phyloP scores from a whole-genome alignment of 2,329 filamentous ascomycete genomes.

The Pseudogymnoascus sp. region DNA sequence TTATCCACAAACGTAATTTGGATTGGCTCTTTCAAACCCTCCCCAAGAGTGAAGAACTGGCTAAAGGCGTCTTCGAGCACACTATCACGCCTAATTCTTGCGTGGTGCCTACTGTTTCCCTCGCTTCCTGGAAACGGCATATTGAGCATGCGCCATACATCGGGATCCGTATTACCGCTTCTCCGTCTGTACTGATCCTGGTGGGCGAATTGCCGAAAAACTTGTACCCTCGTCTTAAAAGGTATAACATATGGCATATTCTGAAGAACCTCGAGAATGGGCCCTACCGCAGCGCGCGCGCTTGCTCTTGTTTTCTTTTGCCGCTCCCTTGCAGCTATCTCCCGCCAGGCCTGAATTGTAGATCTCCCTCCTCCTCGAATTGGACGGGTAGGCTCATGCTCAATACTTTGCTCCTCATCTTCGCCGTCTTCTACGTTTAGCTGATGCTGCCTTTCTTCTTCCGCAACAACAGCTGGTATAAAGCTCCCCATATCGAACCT shows the following conservation, averaged over 20 bases:
- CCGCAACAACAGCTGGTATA: constrained; percentile 74
- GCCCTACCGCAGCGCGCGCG: constrained; percentile 69
- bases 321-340: constrained; percentile 55
- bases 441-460: constrained; percentile 73
- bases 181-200: constrained; percentile 70
- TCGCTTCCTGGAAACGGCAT: constrained; percentile 16
- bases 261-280: constrained; percentile 80
- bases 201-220: constrained; percentile 87
- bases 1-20: constrained; percentile 94
- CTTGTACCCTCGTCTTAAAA: constrained; percentile 81
- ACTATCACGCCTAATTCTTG: constrained; percentile 67
- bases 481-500: constrained; percentile 86
- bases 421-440: constrained; percentile 55
- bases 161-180: constrained; percentile 64
- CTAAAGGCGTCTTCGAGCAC: constrained; percentile 81
- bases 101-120: constrained; percentile 55
- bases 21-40: constrained; percentile 86
- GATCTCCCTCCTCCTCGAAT: constrained; percentile 29
- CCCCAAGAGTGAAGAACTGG: constrained; percentile 72
- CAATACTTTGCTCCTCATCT: constrained; percentile 37
- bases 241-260: constrained; percentile 98
- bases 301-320: constrained; percentile 60
- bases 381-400: constrained; percentile 29
- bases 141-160: constrained; percentile 57
- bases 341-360: constrained; percentile 31